Percentiles rank a stretch among this genome's conserved stretches.
Evolutionary conservation across 306 rosid species (phyloP).

Genomic region (Biancaea sappan): DNA sequence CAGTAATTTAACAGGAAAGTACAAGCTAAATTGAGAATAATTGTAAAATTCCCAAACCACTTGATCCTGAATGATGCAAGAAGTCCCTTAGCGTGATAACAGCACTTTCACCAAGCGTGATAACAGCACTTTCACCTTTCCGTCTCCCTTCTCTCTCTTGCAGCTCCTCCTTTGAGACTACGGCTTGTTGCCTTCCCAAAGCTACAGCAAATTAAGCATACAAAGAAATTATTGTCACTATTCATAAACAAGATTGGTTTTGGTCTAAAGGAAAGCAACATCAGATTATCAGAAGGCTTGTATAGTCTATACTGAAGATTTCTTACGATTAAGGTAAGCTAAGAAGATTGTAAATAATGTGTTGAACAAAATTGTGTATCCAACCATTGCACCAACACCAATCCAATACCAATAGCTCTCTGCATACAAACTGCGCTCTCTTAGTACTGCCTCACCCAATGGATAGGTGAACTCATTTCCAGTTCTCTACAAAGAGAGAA

Average conservation of each 20-base stretch:
- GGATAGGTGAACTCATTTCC: constrained; percentile 55
- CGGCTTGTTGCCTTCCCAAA: constrained; percentile 84
- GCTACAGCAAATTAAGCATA: constrained; percentile 50
- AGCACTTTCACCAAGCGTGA: no score
- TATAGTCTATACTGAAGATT: constrained; percentile 43
- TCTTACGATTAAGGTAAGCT: constrained; percentile 95
- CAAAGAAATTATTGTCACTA: constrained; percentile 22
- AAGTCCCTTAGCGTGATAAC: constrained; percentile 83
- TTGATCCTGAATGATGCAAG: constrained; percentile 81
- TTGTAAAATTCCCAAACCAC: constrained; percentile 54
- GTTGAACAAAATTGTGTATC: constrained; percentile 88
- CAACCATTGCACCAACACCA: constrained; percentile 93
- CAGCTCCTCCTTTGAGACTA: constrained; percentile 86
- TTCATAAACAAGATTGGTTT: constrained; percentile 21
- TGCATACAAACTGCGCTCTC: constrained; percentile 63
- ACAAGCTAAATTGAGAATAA: not conserved
- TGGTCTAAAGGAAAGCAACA: constrained; percentile 30
- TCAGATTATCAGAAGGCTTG: constrained; percentile 24
- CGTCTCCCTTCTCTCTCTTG: constrained; percentile 84
- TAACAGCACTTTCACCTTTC: constrained; percentile 67
- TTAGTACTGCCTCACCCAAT: constrained; percentile 76
- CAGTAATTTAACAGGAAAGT: constrained; percentile 12
- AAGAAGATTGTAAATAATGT: constrained; percentile 75
- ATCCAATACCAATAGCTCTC: constrained; percentile 99
- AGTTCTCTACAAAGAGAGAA: constrained; percentile 46